Conservation (phyloP, 768 basidiomycete species). For the Dendrothele bispora region DNA sequence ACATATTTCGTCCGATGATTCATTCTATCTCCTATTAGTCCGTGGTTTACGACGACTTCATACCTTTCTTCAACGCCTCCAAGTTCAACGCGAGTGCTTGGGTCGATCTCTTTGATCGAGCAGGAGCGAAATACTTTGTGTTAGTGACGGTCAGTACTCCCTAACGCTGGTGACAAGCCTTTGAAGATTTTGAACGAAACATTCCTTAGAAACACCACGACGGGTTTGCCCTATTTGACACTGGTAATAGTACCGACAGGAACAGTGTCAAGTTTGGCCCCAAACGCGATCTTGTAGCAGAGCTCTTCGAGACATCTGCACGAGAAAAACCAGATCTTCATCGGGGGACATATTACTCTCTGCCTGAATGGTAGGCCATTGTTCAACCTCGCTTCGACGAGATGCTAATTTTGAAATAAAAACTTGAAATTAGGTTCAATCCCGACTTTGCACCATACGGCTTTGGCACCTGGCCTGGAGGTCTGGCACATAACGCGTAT, state of each 20-base stretch:
- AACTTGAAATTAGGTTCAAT: no score
- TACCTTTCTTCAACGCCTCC: slow-evolving; percentile 49
- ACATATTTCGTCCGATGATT: no score
- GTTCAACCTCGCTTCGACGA: neutral
- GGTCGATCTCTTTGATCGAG: slow-evolving; percentile 52
- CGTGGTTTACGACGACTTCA: slow-evolving; percentile 59
- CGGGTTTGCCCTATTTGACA: slow-evolving; percentile 57
- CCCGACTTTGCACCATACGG: slow-evolving; percentile 55
- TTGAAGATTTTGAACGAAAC: no score
- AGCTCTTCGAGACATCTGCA: slow-evolving; percentile 51
- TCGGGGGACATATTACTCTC: slow-evolving; percentile 58
- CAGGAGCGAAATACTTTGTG: slow-evolving; percentile 65
- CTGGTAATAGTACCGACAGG: slow-evolving; percentile 50
- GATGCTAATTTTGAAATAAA: neutral
- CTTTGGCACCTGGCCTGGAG: slow-evolving; percentile 51
- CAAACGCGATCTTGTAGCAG: slow-evolving; percentile 49
- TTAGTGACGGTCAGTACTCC: slow-evolving; percentile 42
- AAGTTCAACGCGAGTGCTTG: slow-evolving; percentile 56
- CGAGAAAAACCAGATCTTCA: slow-evolving; percentile 48
- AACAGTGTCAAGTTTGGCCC: slow-evolving; percentile 50
- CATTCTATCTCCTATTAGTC: no score
- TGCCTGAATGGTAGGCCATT: slow-evolving; percentile 54
- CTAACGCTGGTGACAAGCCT: no score
- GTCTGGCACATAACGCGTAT: slow-evolving; percentile 51
- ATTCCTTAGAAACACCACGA: slow-evolving; percentile 73